Evolutionary conservation across 2,329 filamentous ascomycete species (phyloP).

Genomic region (Pyrenochaeta sp.): DNA sequence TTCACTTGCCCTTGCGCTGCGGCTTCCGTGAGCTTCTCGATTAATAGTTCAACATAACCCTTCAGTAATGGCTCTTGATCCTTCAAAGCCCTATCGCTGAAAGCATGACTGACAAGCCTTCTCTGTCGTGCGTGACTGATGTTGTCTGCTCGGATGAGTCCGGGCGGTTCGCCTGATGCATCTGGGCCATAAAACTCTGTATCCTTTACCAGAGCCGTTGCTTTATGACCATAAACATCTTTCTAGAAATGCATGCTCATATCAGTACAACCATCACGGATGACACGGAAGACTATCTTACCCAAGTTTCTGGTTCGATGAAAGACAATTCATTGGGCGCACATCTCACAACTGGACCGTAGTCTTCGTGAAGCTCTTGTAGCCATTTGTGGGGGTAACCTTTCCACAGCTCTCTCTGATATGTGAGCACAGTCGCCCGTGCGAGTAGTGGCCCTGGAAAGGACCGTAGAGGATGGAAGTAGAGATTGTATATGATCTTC

Average conservation of each 20-base stretch:
- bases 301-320: conserved; percentile 43
- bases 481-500: conserved; percentile 43
- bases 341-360: conserved; percentile 49
- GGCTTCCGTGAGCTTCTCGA: conserved; percentile 41
- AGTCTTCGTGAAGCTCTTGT: conserved; percentile 43
- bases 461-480: conserved; percentile 49
- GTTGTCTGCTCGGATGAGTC: conserved; percentile 41
- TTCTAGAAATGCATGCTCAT: too few relatives aligned
- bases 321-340: conserved; percentile 49
- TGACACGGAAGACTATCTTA: too few relatives aligned
- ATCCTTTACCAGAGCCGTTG: conserved; percentile 41
- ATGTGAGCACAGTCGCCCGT: conserved; percentile 33
- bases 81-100: conserved; percentile 47
- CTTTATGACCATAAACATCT: conserved; percentile 50
- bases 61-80: conserved; percentile 47
- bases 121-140: conserved; percentile 44
- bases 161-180: conserved; percentile 30
- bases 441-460: conserved; percentile 49
- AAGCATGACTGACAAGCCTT: conserved; percentile 46
- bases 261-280: too few relatives aligned
- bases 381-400: conserved; percentile 26
- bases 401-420: conserved; percentile 21
- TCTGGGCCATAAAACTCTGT: conserved; percentile 41
- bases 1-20: conserved; percentile 16
- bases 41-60: conserved; percentile 46